phyloP scores from a whole-genome alignment of 1,284 basidiomycete genomes.

The Tausonia pullulans region DNA sequence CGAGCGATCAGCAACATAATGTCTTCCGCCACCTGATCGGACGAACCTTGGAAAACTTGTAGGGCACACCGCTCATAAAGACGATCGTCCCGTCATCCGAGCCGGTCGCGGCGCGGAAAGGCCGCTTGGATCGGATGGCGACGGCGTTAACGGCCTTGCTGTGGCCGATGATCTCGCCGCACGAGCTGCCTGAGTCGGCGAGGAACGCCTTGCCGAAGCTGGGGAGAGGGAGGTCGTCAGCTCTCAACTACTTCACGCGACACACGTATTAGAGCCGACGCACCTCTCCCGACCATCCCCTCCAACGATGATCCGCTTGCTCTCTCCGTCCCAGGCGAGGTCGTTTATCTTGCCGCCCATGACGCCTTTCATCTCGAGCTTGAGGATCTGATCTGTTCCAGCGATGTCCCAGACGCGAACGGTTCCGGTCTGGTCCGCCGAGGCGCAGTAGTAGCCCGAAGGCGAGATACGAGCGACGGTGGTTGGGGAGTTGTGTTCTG shows the following conservation, averaged over 20 bases:
- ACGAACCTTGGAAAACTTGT: slow-evolving; percentile 71
- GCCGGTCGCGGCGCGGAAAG: slow-evolving; percentile 80
- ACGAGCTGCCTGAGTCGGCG: slow-evolving; percentile 75
- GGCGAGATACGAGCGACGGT: slow-evolving; percentile 88
- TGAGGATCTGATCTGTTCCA: slow-evolving; percentile 66
- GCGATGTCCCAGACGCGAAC: slow-evolving; percentile 90
- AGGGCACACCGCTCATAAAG: slow-evolving; percentile 67
- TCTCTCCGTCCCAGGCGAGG: slow-evolving; percentile 91
- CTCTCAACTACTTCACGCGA: not conserved
- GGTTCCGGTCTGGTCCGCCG: slow-evolving; percentile 67
- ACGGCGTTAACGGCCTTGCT: slow-evolving; percentile 87
- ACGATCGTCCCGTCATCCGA: slow-evolving; percentile 73
- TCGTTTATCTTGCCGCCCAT: slow-evolving; percentile 81
- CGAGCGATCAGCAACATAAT: not conserved
- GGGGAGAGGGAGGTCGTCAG: not conserved
- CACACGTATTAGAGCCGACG: slow-evolving; percentile 20
- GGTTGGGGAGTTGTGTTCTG: slow-evolving; percentile 70
- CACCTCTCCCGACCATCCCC: slow-evolving; percentile 87
- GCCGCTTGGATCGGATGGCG: slow-evolving; percentile 76
- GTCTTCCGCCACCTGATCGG: not conserved
- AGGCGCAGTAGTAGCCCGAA: slow-evolving; percentile 90
- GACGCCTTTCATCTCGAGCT: slow-evolving; percentile 64
- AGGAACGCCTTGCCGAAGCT: slow-evolving; percentile 82
- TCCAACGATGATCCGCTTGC: slow-evolving; percentile 90
- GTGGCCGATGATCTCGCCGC: slow-evolving; percentile 89